Evolutionary conservation across 805 yeast species (phyloP).

Genomic region (Starmerella sp.): DNA sequence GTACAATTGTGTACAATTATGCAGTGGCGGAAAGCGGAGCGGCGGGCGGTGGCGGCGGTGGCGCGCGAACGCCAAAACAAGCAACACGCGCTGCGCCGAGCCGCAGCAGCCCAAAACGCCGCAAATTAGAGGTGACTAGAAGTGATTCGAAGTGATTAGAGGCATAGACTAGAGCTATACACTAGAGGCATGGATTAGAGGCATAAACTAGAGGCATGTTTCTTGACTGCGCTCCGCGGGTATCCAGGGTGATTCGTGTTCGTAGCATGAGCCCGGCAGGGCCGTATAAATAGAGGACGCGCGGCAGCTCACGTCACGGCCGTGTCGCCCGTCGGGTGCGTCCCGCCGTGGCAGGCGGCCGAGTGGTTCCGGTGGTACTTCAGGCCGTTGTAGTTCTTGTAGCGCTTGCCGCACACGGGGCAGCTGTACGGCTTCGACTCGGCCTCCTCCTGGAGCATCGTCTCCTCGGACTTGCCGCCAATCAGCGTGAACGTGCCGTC

Average conservation of each 20-base stretch:
- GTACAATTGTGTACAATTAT: no score
- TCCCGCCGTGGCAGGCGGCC: slow-evolving; percentile 9
- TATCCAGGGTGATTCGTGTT: not conserved
- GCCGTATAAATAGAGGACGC: not conserved
- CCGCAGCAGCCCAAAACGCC: no score
- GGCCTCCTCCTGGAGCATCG: slow-evolving; percentile 13
- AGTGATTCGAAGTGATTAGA: no score
- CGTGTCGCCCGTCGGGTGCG: not conserved
- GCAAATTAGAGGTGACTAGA: no score
- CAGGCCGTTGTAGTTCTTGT: slow-evolving; percentile 88
- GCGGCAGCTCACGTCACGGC: not conserved
- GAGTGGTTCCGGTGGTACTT: slow-evolving; percentile 95
- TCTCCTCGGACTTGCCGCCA: slow-evolving; percentile 81
- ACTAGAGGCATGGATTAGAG: no score
- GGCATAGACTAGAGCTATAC: no score
- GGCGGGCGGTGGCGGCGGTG: no score
- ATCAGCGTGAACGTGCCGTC: slow-evolving; percentile 87
- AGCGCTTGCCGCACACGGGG: slow-evolving; percentile 93
- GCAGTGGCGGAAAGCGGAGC: no score
- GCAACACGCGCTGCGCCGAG: no score
- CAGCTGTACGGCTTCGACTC: slow-evolving; percentile 79
- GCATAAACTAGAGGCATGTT: no score
- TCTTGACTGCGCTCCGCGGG: no score
- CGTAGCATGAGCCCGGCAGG: not conserved
- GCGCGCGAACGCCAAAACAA: no score